Base-by-base conservation (phyloP, 2,329 filamentous ascomycete genomes). In the Cytospora mali region DNA sequence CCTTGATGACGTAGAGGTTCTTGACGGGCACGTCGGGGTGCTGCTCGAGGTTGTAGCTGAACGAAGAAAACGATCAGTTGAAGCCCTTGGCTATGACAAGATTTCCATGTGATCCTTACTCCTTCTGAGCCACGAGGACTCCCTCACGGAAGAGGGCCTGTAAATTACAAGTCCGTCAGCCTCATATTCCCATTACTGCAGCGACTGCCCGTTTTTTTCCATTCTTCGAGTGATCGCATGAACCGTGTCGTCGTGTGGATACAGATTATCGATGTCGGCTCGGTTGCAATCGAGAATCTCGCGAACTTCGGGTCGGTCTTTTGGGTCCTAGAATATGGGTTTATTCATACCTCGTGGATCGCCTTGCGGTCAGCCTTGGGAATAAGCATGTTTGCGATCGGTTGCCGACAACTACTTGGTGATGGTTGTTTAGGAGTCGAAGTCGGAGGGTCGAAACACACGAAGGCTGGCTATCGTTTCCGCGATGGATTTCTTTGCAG, bases 341-440 rank as follows among this genome's bases (percentile, higher is more conserved):
- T n/a, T 55, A n/a, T 33, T 57, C 64, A 68, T 79, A 84, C 81
- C 84, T 89, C 94, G 88, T 99, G 95, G 85, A 99, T 98, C 90
- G 93, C 92, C 92, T 99, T 99, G 86, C 96, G 93, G 86, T 99
- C 95, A 82, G 92, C 91, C 90, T 98, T 98, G 81, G 95, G 95
- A 82, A 99, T 99, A 87, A 99, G 90, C 95, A 87, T 87, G 90
- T 93, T 85, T 80, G 78, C 61, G 61, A 63, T 65, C 80, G 80
- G 79, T 81, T 46, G 42, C 79, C 74, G 76, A 77, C 79, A 81
- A 85, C 63, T 58, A 62, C 50, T 82, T 81, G 81, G 76, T 74
- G 74, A 73, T 71, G 75, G 75, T 82, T 71, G 70, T 73, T 74
- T 10, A 23, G 73, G 74, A 76, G 75, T 74, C 73, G 74, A 75